Evolutionary conservation across 306 rosid species (phyloP), one percentile per base, ranked within the genome.

Genomic region (Heteromeles arbutifolia): DNA sequence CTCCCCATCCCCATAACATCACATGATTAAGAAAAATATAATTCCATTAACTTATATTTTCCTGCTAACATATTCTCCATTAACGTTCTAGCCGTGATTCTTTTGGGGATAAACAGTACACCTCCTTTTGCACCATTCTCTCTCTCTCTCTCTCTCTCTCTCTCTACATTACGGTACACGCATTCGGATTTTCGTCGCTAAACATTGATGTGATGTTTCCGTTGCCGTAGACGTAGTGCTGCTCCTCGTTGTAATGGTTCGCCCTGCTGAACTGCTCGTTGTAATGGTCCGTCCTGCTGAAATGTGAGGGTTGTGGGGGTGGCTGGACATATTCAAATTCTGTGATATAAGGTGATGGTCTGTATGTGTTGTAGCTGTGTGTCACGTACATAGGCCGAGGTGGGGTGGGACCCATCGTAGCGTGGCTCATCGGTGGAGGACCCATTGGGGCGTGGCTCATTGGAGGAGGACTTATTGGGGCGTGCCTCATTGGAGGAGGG

Each of bases 131-230:
- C 62, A 39, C 69, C 59, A 15, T 53, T n/a, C 7, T 13, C 34
- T 61, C 65, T 59, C 50, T 44, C 50, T 44, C 26, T 53, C 9
- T 84, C 6, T 63, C 32, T 19, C 5, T 63, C 41, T 22, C 29
- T 12, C 69, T 32, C 77, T 84, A 92, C 76, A 90, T 86, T 82
- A 92, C 77, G n/a, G 71, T 67, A 81, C 97, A 95, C n/a, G 97
- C 96, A 73, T 95, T 92, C 0, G 97, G 99, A 86, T 95, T 92
- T 84, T 95, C 97, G 62, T 95, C 97, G 41, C 97, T 95, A 83
- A 95, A 95, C 66, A 95, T 82, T 65, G 93, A 89, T 44, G 84
- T 82, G 69, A 95, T 80, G 76, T 82, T 84, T 26, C 88, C 92
- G 65, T 76, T 82, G 50, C 70, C 64, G 65, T 73, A 78, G 17